Base-by-base conservation (phyloP, 2,329 filamentous ascomycete genomes). In the Lojkania enalia region DNA sequence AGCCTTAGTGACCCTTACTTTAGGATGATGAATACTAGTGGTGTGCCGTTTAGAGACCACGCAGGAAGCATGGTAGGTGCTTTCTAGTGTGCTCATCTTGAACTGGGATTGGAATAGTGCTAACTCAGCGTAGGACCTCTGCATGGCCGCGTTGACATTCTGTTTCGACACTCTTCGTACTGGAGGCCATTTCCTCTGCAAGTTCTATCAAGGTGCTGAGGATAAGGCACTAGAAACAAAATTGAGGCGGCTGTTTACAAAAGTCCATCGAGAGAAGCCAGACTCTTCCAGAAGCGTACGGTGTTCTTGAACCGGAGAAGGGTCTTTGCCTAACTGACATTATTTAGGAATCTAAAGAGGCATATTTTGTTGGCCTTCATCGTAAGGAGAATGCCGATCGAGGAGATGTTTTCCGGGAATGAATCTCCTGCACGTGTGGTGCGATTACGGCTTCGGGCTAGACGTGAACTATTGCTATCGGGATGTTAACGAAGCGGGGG, bases 1-100 rank as follows among this genome's bases (percentile, higher is more conserved):
- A 95, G 85, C 77, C 81, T 96, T 82, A 95, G 86, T 92, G 87
- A 94, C 82, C 90, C 90, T 55, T 94, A 95, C 84, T 71, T 75
- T 80, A 99, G 94, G 94, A 87, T 99, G 86, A 96, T 96, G 90
- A 99, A 99, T 73, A 96, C 92, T 60, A 96, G 88, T 74, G 94
- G 94, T 44, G 87, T 89, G 62, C 73, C 73, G 15, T 94, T 95
- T 66, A 83, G 85, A 54, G 94, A 99, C 71, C 94, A 99, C 72
- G 86, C 84, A 7, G 88, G 89, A 20, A 96, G 90, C 73, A 97
- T 99, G 89, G 92, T 96, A 74, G 66, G 85, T 21, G 5, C 11
- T 9, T 27, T 27, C n/a, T n/a, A 27, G 7, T 7, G 7, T n/a
- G n/a, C 7, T 27, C 23, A 27, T 7, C 23, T n/a, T 27, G n/a